A percentile compares a stretch with the other conserved stretches of the same genome.
phyloP scores from a whole-genome alignment of 352 stramenopile species.

The Phytophthora sojae region DNA sequence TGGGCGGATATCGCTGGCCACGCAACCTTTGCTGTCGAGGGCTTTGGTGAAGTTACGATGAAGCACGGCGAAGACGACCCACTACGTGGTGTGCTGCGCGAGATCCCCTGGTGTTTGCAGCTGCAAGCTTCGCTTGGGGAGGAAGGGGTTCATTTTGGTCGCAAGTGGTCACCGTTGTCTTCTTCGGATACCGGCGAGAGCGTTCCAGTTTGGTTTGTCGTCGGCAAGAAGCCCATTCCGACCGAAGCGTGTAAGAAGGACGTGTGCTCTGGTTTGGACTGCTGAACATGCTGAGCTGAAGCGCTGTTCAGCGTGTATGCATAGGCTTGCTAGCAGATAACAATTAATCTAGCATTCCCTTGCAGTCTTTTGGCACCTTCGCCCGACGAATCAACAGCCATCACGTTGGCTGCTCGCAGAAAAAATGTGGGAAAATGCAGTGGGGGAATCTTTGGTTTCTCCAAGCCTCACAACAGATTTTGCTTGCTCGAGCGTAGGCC shows the following conservation, averaged over 20 bases:
- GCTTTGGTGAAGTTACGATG: slow-evolving; percentile 14
- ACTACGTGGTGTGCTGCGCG: slow-evolving; percentile 38
- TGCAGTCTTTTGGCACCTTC: too few relatives aligned
- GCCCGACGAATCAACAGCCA: background rate
- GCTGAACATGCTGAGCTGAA: background rate
- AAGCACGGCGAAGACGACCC: slow-evolving; percentile 54
- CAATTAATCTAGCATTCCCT: background rate
- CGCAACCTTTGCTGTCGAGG: slow-evolving; percentile 13
- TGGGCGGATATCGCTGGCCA: slow-evolving; percentile 47
- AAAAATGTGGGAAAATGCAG: slow-evolving; percentile 14
- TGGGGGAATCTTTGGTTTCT: background rate
- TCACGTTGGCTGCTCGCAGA: slow-evolving; percentile 2
- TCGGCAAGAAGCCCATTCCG: slow-evolving; percentile 22
- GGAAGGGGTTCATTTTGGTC: slow-evolving; percentile 37
- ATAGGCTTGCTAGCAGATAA: background rate
- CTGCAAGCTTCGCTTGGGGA: slow-evolving; percentile 30
- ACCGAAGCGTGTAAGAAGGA: slow-evolving; percentile 13
- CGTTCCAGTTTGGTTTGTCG: slow-evolving; percentile 12
- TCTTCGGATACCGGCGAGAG: background rate
- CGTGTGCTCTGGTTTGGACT: slow-evolving; percentile 18
- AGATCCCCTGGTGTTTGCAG: slow-evolving; percentile 40
- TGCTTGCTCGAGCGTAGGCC: background rate
- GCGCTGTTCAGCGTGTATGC: background rate
- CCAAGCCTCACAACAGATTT: slow-evolving; percentile 19
- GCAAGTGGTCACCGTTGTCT: slow-evolving; percentile 40